Percentiles rank a stretch among this genome's conserved stretches.
These are phyloP conservation scores for Quercus glauca DNA, from an alignment of 306 rosid genomes.

Conservation along the genomic window DNA sequence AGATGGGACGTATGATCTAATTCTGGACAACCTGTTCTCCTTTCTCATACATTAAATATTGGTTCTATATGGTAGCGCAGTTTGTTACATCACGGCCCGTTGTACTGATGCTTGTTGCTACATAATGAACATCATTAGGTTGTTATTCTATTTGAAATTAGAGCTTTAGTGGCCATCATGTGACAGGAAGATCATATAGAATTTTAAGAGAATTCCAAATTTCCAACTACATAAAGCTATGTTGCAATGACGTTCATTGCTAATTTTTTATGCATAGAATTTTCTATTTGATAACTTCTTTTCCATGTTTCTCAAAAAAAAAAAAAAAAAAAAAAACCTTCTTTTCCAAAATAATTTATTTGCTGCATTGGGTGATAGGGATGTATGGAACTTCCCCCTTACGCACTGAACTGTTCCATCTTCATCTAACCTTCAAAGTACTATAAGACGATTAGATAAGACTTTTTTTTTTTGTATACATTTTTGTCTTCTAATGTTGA, in stretches of 20 bases:
- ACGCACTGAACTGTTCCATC: no score
- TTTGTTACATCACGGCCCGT: background rate
- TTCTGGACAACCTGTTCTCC: background rate
- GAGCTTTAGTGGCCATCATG: conserved; percentile 14
- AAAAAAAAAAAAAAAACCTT: background rate
- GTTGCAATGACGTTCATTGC: background rate
- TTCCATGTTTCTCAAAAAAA: background rate
- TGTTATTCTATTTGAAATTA: conserved; percentile 7
- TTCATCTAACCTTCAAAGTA: no score
- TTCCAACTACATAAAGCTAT: background rate
- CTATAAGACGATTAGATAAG: no score
- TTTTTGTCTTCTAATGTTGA: no score
- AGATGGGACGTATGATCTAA: conserved; percentile 78
- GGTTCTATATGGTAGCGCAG: background rate
- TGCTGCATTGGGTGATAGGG: background rate
- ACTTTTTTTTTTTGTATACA: no score
- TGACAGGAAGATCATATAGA: background rate
- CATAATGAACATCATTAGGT: background rate
- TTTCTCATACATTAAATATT: background rate
- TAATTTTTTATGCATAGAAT: background rate
- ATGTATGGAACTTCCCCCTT: no score
- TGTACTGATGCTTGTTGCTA: background rate
- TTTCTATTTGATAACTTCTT: background rate
- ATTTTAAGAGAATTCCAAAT: background rate
- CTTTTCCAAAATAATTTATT: background rate